phyloP scores from a whole-genome alignment of 2,329 filamentous ascomycete species.

The Periconia digitata region DNA sequence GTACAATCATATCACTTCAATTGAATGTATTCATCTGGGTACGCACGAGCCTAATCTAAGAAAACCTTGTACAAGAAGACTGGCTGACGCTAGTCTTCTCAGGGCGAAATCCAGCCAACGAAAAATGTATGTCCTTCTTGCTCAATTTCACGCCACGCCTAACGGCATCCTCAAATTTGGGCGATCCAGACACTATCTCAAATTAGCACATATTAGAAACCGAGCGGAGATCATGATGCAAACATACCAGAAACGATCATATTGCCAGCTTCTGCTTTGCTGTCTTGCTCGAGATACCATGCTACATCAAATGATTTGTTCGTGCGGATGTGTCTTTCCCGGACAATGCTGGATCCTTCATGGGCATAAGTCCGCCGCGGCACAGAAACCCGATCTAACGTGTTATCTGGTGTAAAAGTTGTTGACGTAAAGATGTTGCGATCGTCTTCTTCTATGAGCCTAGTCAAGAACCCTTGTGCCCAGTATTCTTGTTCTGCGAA shows the following conservation, averaged over 20 bases:
- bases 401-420: too few relatives aligned
- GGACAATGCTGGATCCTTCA: too few relatives aligned
- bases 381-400: too few relatives aligned
- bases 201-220: not conserved
- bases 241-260: slow-evolving; percentile 12
- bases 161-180: slow-evolving; percentile 11
- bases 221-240: too few relatives aligned
- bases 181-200: slow-evolving; percentile 11
- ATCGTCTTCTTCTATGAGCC: slow-evolving; percentile 6
- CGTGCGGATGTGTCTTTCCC: not conserved
- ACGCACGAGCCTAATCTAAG: too few relatives aligned
- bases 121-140: slow-evolving; percentile 7
- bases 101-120: slow-evolving; percentile 8
- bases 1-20: too few relatives aligned
- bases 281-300: slow-evolving; percentile 7
- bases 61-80: slow-evolving; percentile 1
- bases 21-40: too few relatives aligned
- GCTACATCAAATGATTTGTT: slow-evolving; percentile 1
- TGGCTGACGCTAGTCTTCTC: slow-evolving; percentile 4
- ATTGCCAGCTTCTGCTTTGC: slow-evolving; percentile 10
- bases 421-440: slow-evolving; percentile 1
- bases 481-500: slow-evolving; percentile 10
- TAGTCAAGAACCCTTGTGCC: slow-evolving; percentile 4
- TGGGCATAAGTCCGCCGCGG: too few relatives aligned
- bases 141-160: slow-evolving; percentile 6